Evolutionary conservation across 2,329 filamentous ascomycete species (phyloP), one percentile per base, ranked within the genome.

Genomic region (Fusarium napiforme): DNA sequence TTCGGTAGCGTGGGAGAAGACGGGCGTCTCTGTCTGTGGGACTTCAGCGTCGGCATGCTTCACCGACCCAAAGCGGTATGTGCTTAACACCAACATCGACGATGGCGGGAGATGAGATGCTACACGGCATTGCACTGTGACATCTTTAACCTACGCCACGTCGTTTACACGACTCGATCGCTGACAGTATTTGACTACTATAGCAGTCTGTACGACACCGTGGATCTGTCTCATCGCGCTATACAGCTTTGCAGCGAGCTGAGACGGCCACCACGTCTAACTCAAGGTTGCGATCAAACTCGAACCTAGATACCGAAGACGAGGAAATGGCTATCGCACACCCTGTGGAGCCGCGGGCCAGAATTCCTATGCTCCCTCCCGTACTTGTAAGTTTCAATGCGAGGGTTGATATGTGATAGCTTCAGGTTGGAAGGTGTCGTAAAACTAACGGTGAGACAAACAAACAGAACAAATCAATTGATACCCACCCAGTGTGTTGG

Each of bases 1-100:
- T 97, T 99, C 78, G 96, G 96, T 36, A 97, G 94, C 78, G 96
- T 99, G 2, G 96, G 96, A 19, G 96, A 98, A 80, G 96, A 99
- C 81, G 94, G 95, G 77, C 89, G 95, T 64, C 85, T 99, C 23
- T 90, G 97, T 67, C 85, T 99, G 18, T 99, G 96, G 96, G 96
- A 99, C 84, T 99, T 99, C 81, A 97, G 92, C 74, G 94, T 97
- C 46, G 95, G 95, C 76, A 98, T 98, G 96, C 87, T 99, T 77
- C 93, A 97, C 82, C 89, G 95, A 68, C 96, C 96, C 26, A 96
- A 96, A 83, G 92, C 90, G 75, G 93, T 95, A 85, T 79, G 93
- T 88, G 19, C 32, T 39, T 28, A 59, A 57, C 28, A 42, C 34
- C 42, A 40, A 6, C 32, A 32, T 50, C 23, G 36, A 49, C 16